phyloP scores from a whole-genome alignment of 1,284 basidiomycete species.

The Pisolithus thermaeus region DNA sequence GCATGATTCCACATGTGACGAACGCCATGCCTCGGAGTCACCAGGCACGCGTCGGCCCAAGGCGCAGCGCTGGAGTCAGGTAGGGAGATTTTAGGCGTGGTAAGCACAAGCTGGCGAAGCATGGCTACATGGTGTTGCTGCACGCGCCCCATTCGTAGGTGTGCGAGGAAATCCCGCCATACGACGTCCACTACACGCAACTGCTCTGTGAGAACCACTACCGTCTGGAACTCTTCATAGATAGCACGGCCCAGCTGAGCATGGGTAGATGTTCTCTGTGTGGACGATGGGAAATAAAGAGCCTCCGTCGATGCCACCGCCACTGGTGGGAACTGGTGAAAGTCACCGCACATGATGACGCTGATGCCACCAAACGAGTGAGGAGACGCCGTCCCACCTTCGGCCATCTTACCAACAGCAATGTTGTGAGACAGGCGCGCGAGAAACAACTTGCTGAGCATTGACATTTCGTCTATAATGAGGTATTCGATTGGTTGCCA shows the following conservation, averaged over 20 bases:
- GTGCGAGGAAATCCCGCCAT: conserved; percentile 31
- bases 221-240: conserved; percentile 32
- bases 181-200: conserved; percentile 25
- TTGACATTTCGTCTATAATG: too few relatives aligned
- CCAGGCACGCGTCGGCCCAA: too few relatives aligned
- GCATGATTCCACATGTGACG: too few relatives aligned
- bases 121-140: conserved; percentile 24
- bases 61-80: too few relatives aligned
- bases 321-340: conserved; percentile 39
- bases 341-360: conserved; percentile 34
- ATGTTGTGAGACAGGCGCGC: too few relatives aligned
- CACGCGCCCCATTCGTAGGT: conserved; percentile 24
- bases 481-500: too few relatives aligned
- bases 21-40: too few relatives aligned
- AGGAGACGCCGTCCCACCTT: too few relatives aligned
- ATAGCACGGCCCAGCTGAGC: conserved; percentile 23
- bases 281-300: conserved; percentile 17
- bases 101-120: conserved; percentile 23
- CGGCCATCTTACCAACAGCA: too few relatives aligned
- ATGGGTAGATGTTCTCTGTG: too few relatives aligned
- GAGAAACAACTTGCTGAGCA: too few relatives aligned
- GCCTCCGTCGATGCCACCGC: conserved; percentile 8
- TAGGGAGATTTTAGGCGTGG: neutral
- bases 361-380: conserved; percentile 32
- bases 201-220: conserved; percentile 35